Base-by-base conservation (phyloP, 2,329 filamentous ascomycete genomes). In the Pyricularia pennisetigena region DNA sequence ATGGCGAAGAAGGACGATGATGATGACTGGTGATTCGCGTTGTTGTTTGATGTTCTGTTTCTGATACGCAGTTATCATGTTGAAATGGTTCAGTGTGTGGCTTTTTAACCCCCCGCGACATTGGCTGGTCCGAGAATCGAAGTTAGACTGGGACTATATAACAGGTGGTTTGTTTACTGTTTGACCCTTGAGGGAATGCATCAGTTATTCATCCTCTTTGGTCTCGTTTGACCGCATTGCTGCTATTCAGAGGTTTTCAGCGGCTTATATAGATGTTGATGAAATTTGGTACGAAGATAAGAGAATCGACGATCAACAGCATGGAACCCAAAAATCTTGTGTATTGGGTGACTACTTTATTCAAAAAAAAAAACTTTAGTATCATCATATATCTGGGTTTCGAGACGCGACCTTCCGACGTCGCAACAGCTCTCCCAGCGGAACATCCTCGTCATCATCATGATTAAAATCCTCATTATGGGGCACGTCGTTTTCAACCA, bases 1-100 rank as follows among this genome's bases (percentile, higher is more conserved):
- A 92, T 93, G 89, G 88, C 89, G 74, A 87, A 85, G 74, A 87
- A 86, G 77, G 85, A 89, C 24, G 88, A 90, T 23, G 88, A 91
- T 64, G 89, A 90, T 71, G 88, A 92, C 74, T 91, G 89, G 89
- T 91, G 79, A 73, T 63, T 24, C n/a, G 12, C 12, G 4, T 10
- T 24, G 16, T 2, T 32, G 6, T 61, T 35, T 24, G 63, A 23
- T 4, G 29, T 65, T 8, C 35, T 66, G 64, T 66, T 66, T 66
- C 20, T 57, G 20, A 28, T 57, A 29, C 35, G 24, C 29, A 35
- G 20, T 10, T 23, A 6, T 26, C 23, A 28, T 16, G 24, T 16
- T 62, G 24, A 28, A 10, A 29, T 23, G 12, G 59, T 28, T 62
- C 59, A 28, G 14, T 20, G 59, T 16, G 26, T 24, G 57, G 7